Evolutionary conservation across 192 early-diverging fungal species (phyloP), one percentile per base, ranked within the genome.

Genomic region (Chytriomyces sp.): DNA sequence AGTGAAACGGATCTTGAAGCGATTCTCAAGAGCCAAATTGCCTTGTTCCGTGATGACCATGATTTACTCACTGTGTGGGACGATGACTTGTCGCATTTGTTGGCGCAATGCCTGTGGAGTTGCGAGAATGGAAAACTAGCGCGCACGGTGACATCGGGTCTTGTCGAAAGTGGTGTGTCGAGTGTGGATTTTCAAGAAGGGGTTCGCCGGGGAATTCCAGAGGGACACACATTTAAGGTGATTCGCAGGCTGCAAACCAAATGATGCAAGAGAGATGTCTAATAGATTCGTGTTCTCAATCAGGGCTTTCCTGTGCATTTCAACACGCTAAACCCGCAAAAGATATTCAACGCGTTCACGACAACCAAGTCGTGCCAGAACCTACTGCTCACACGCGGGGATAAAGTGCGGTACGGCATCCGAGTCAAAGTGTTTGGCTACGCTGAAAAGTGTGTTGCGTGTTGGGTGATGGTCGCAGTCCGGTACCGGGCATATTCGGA

Each of bases 391-490:
- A 84, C 81, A 23, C 61, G 78, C 50, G 83, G 83, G 6, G 83
- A 84, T 77, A 77, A 75, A 49, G 83, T 84, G 7, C 10, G 83
- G 50, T 76, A 84, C 35, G 80, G 74, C 13, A 43, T 84, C 10
- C 57, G 77, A 28, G 83, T 83, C 35, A 67, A 63, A 46, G 64
- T 83, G 35, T 81, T 84, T 35, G 20, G 48, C 1, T 84, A 84
- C 63, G 75, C 68, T 10, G 83, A 84, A 57, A 69, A 67, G 11
- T 66, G 67, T 23, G 50, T 84, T 35, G 77, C 77, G 11, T 84
- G 83, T 61, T 84, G 83, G 83, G 83, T 84, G 49, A 83, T 84
- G 75, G 43, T 84, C 59, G 81, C 72, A 0, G 80, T 79, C 6
- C 77, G 79, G 35, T 84, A 63, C 20, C 61, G 48, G 7, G 62